These are phyloP conservation scores for Saccharomycopsis oosterbeekiorum DNA, from an alignment of 805 yeast species.

Conservation along the genomic window DNA sequence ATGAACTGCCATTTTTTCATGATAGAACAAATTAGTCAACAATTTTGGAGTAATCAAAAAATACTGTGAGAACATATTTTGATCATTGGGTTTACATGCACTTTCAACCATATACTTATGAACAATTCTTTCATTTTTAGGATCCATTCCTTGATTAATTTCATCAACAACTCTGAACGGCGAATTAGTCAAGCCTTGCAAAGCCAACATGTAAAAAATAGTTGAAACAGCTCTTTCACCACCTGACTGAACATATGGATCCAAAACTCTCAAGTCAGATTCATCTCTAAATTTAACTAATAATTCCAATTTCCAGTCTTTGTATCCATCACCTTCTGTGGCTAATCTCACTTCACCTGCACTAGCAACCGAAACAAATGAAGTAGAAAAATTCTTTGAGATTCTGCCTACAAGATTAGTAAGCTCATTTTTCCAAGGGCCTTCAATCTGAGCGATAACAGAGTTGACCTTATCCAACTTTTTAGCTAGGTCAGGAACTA, in stretches of 20 bases:
- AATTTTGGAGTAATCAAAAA: constrained; percentile 90
- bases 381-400: constrained; percentile 52
- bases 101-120: constrained; percentile 78
- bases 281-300: constrained; percentile 77
- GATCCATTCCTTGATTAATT: constrained; percentile 98
- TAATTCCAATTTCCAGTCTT: constrained; percentile 78
- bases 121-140: constrained; percentile 77
- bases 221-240: constrained; percentile 97
- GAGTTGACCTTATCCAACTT: constrained; percentile 23
- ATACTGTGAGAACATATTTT: constrained; percentile 55
- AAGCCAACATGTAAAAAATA: constrained; percentile 76
- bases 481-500: constrained; percentile 21
- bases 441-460: constrained; percentile 31
- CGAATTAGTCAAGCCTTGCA: constrained; percentile 79
- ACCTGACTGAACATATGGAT: constrained; percentile 89
- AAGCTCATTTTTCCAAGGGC: constrained; percentile 55
- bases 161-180: constrained; percentile 96
- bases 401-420: constrained; percentile 42
- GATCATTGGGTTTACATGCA: constrained; percentile 43
- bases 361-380: constrained; percentile 70
- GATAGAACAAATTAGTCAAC: constrained; percentile 66
- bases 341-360: constrained; percentile 69
- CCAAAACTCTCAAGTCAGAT: constrained; percentile 59
- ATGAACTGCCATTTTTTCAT: constrained; percentile 71
- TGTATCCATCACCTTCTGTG: constrained; percentile 28